A percentile compares a stretch with the other conserved stretches of the same genome.
These are phyloP conservation scores for Metarhizium rileyi DNA, from an alignment of 2,329 filamentous ascomycete species.

Conservation along the genomic window DNA sequence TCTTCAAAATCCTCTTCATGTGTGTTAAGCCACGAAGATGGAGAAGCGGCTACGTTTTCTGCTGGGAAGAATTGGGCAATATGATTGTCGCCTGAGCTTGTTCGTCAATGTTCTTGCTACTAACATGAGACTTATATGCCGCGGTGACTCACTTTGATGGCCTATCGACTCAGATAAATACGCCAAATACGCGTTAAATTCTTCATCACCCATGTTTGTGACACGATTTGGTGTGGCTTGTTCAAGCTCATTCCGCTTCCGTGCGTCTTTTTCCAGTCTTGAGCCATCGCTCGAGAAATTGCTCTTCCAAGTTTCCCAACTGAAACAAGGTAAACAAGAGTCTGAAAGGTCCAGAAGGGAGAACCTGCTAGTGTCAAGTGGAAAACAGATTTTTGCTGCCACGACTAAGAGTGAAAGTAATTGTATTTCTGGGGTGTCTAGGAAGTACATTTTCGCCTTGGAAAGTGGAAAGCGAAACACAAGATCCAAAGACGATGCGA, in stretches of 20 bases:
- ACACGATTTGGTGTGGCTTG: conserved; percentile 52
- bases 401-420: conserved; percentile 63
- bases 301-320: conserved; percentile 64
- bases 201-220: conserved; percentile 46
- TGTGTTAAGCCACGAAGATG: conserved; percentile 11
- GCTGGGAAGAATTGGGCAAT: conserved; percentile 26
- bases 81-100: conserved; percentile 16
- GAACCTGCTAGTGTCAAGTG: conserved; percentile 51
- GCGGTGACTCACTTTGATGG: conserved; percentile 19
- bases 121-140: neutral
- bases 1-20: conserved; percentile 18
- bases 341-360: conserved; percentile 15
- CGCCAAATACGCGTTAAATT: conserved; percentile 57
- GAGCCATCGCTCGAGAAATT: conserved; percentile 26
- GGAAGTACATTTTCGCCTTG: conserved; percentile 32
- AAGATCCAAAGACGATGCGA: conserved; percentile 43
- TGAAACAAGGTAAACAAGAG: conserved; percentile 28
- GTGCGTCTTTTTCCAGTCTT: conserved; percentile 8
- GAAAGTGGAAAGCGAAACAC: conserved; percentile 40
- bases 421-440: conserved; percentile 64
- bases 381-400: conserved; percentile 69
- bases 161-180: conserved; percentile 24
- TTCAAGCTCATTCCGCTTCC: conserved; percentile 29
- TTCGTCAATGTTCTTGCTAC: neutral
- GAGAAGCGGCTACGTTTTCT: conserved; percentile 13